Evolutionary conservation across 495 filamentous ascomycete species (phyloP).

Genomic region (Aspergillus funiculosus): DNA sequence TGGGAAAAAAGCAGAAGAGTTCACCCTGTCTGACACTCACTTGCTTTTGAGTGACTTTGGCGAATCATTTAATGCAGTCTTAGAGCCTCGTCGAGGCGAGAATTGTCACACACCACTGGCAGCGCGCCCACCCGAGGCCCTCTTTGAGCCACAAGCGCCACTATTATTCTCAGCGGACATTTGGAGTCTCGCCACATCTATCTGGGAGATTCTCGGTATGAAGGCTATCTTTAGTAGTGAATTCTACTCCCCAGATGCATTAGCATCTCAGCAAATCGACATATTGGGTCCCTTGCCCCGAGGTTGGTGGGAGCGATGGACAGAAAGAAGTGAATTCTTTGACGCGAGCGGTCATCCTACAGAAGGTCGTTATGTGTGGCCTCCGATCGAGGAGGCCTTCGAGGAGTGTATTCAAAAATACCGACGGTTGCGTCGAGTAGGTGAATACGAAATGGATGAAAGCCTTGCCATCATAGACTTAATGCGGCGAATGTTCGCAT

Average conservation of each 20-base stretch:
- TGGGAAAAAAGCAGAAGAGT: conserved; percentile 23
- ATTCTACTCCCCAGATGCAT: conserved; percentile 20
- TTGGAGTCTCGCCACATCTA: conserved; percentile 31
- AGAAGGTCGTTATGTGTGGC: conserved; percentile 17
- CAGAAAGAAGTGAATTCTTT: conserved; percentile 21
- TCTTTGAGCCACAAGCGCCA: conserved; percentile 25
- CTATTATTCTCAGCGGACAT: conserved; percentile 27
- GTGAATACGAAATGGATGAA: conserved; percentile 18
- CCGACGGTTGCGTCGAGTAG: conserved; percentile 11
- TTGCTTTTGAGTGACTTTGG: conserved; percentile 30
- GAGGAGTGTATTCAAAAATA: conserved; percentile 23
- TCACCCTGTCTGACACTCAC: conserved; percentile 21
- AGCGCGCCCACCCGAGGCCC: conserved; percentile 28
- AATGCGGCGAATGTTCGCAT: conserved; percentile 24
- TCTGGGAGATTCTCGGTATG: conserved; percentile 26
- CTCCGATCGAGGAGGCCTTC: conserved; percentile 22
- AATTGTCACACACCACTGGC: conserved; percentile 12
- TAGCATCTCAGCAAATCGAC: conserved; percentile 27
- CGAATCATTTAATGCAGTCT: conserved; percentile 22
- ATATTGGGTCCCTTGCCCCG: conserved; percentile 25
- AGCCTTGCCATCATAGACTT: conserved; percentile 24
- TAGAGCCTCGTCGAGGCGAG: conserved; percentile 12
- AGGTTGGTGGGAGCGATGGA: conserved; percentile 27
- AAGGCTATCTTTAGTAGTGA: conserved; percentile 16
- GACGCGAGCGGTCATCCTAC: conserved; percentile 19